phyloP scores from a whole-genome alignment of 805 yeast species.

The Scheffersomyces amazonensis region DNA sequence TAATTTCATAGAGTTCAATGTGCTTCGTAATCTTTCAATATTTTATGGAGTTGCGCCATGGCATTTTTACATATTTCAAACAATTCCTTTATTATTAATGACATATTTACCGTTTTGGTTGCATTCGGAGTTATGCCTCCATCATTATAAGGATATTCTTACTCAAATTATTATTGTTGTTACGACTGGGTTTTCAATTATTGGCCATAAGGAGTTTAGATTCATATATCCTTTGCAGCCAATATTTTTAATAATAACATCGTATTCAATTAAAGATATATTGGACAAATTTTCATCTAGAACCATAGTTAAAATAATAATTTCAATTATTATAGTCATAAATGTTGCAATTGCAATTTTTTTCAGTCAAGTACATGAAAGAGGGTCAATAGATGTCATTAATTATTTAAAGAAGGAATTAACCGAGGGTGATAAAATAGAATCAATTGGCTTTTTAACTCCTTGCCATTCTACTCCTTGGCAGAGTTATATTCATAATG shows the following conservation, averaged over 20 bases:
- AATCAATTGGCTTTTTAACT: conserved; percentile 74
- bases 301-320: conserved; percentile 1
- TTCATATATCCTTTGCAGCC: conserved; percentile 88
- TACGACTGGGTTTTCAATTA: conserved; percentile 54
- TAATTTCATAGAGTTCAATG: conserved; percentile 75
- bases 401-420: conserved; percentile 43
- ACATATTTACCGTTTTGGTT: conserved; percentile 63
- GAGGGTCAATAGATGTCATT: conserved; percentile 77
- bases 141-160: conserved; percentile 12
- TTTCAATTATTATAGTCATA: conserved; percentile 15
- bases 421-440: conserved; percentile 26
- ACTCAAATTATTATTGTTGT: conserved; percentile 38
- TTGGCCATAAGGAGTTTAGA: conserved; percentile 87
- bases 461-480: conserved; percentile 99
- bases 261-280: conserved; percentile 32
- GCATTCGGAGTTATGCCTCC: conserved; percentile 8
- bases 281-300: neutral
- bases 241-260: conserved; percentile 51
- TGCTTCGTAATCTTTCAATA: conserved; percentile 65
- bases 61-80: conserved; percentile 83
- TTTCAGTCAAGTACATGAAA: conserved; percentile 72
- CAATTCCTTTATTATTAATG: conserved; percentile 71
- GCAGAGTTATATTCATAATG: conserved; percentile 76
- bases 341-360: conserved; percentile 46
- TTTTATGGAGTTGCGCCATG: conserved; percentile 86